Base-by-base conservation (phyloP, 192 early-diverging fungal genomes). In the Podila epigama region DNA sequence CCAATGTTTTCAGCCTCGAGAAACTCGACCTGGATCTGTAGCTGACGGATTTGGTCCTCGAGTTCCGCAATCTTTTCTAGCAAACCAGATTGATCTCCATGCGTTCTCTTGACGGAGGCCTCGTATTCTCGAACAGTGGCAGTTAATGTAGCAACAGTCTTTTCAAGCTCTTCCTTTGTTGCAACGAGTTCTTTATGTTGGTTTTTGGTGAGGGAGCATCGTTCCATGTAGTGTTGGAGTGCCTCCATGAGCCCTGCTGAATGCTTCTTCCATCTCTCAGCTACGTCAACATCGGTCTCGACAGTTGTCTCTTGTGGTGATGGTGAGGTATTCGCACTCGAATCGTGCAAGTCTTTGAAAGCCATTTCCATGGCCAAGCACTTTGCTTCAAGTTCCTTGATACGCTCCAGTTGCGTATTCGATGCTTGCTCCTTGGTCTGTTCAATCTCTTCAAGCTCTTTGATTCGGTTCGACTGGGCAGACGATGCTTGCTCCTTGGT, bases 1-100 rank as follows among this genome's bases (percentile, higher is more conserved):
- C 73, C 73, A 54, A 77, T 77, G 50, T 60, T 77, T 5, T 77
- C 73, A 16, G 73, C 73, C 16, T 77, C 73, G 2, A 77, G 55
- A 13, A 63, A 68, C 56, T 77, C 73, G 25, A 77, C 64, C 18
- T 77, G 63, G 9, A 31, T 55, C 16, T 31, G 67, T 25, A 77
- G 42, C 1, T 35, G 60, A 0, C 66, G 66, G 36, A 77, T 64
- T 29, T 52, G 60, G 18, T 68, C 66, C 39, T 77, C 73, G 22
- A 77, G 73, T 33, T 77, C 73, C 4, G 59, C 55, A 42, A 77
- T 68, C 52, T 68, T 77, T 41, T 58, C 60, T 0, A 67, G 22
- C 1, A 62, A 54, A 3, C 41, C 71, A 0, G 71, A 60, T 16
- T 67, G 71, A 25, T 75, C 65, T 0, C 39, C 53, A 0, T 57